These are phyloP conservation scores for Rhizophlyctis rosea DNA, from an alignment of 192 early-diverging fungal genomes.

Conservation along the genomic window DNA sequence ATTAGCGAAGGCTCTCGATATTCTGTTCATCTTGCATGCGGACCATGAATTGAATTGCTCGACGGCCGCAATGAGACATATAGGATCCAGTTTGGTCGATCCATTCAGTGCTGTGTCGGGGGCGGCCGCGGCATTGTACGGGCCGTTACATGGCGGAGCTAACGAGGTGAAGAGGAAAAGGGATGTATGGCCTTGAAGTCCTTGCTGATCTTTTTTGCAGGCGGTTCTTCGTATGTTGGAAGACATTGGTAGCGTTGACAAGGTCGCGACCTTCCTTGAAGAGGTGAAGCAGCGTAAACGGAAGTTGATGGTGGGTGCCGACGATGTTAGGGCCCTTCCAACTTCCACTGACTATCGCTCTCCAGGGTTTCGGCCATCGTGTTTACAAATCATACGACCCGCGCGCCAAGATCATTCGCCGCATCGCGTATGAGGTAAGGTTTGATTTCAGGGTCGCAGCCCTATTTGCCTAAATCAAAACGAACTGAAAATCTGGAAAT, in stretches of 20 bases:
- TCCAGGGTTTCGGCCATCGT: conserved; percentile 49
- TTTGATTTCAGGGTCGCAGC: too few relatives aligned
- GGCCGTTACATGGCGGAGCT: conserved; percentile 64
- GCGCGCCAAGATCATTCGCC: conserved; percentile 58
- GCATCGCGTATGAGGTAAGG: conserved; percentile 53
- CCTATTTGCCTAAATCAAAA: too few relatives aligned
- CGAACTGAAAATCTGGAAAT: too few relatives aligned
- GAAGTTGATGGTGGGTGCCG: conserved; percentile 60
- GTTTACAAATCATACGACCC: conserved; percentile 70
- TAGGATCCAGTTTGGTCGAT: conserved; percentile 59
- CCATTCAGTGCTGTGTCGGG: conserved; percentile 59
- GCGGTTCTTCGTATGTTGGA: conserved; percentile 63
- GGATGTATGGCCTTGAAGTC: too few relatives aligned
- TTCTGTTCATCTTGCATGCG: conserved; percentile 69
- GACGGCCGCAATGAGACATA: conserved; percentile 65
- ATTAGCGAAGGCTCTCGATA: conserved; percentile 59
- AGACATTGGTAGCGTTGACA: conserved; percentile 55
- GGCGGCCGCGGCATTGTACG: conserved; percentile 63
- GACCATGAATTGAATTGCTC: conserved; percentile 55
- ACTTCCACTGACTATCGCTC: neutral
- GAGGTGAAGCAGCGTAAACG: conserved; percentile 54
- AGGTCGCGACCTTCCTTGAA: conserved; percentile 57
- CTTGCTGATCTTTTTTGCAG: too few relatives aligned
- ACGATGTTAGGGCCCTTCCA: conserved; percentile 17
- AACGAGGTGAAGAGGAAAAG: conserved; percentile 43